phyloP scores from a whole-genome alignment of 192 early-diverging fungal species.

The Umbelopsis sp. region DNA sequence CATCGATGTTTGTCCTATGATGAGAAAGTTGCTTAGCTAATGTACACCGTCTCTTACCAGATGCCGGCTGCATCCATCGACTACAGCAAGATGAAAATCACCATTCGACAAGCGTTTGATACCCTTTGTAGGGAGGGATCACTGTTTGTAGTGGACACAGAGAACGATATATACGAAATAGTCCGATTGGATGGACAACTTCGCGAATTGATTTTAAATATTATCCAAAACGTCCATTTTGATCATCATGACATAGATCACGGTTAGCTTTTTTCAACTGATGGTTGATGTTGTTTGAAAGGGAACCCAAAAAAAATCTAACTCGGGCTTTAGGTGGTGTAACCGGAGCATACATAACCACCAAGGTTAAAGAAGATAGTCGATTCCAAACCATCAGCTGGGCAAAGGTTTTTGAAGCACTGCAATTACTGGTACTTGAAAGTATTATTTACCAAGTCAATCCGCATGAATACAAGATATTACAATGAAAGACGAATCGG shows the following conservation, averaged over 20 bases:
- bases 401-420: neutral
- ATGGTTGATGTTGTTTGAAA: neutral
- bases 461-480: neutral
- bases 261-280: neutral
- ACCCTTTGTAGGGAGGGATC: neutral
- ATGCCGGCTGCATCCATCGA: neutral
- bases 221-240: neutral
- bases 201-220: neutral
- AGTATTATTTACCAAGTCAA: constrained; percentile 4
- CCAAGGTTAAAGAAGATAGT: neutral
- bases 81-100: neutral
- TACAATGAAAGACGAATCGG: neutral
- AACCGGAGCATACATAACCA: neutral
- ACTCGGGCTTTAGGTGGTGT: neutral
- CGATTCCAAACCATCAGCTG: neutral
- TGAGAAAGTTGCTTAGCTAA: too few relatives aligned
- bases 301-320: neutral
- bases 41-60: neutral
- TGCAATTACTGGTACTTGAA: neutral
- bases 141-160: neutral
- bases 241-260: neutral
- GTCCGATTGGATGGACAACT: neutral
- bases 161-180: neutral
- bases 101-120: neutral
- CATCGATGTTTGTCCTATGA: too few relatives aligned